Evolutionary conservation across 2,329 filamentous ascomycete species (phyloP), one percentile per base, ranked within the genome.

Genomic region (Nectriaceae sp.): DNA sequence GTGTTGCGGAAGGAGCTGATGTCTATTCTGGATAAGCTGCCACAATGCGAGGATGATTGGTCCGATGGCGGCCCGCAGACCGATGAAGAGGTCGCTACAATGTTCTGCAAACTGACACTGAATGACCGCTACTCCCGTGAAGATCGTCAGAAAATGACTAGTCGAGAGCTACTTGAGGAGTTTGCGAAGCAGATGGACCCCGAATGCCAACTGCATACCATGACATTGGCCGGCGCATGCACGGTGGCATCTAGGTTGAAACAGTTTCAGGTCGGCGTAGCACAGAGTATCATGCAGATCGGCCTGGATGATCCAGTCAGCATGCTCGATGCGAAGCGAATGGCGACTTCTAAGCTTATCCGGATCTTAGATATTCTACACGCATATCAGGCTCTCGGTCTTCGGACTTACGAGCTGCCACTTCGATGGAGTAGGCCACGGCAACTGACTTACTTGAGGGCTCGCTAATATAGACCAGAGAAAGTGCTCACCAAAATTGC

Each of bases 41-140:
- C n/a, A n/a, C n/a, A n/a, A n/a, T n/a, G n/a, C n/a, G n/a, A n/a
- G n/a, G n/a, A n/a, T n/a, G n/a, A n/a, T n/a, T 43, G 41, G 41
- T 24, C 41, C 19, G 29, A 13, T 19, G 11, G 18, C 13, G 24
- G 11, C n/a, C 41, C 26, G 16, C 41, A 43, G 18, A 36, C 26
- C 16, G 41, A 36, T 21, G 41, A 43, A 20, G 41, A 43, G 21
- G 41, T 43, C 29, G 41, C 19, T 11, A 20, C n/a, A 10, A 24
- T 43, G 26, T 36, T 43, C 20, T 21, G 11, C 41, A 35, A 24
- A n/a, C 41, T 43, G 19, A 35, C 29, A 20, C 19, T 43, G 41
- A 21, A 18, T 15, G 16, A 21, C 26, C 11, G 13, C 16, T 36
- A 33, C 10, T 20, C 41, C 11, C 41, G 11, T 19, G 18, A 43